phyloP scores from a whole-genome alignment of 164 flowering plant species.

The Magnolia sinica region DNA sequence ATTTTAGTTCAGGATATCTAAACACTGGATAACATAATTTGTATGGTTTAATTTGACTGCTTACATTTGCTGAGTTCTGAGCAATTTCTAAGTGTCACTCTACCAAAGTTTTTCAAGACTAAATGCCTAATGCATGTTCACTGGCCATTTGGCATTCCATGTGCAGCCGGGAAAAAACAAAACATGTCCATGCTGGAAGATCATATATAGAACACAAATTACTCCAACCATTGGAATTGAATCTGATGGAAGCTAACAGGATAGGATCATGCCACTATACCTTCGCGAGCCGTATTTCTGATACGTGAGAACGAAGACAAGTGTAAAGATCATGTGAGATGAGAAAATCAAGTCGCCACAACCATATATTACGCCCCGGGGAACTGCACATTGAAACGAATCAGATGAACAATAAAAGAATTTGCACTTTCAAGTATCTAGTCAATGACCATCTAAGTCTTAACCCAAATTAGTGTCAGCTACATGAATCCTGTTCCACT shows the following conservation, averaged over 20 bases:
- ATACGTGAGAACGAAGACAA: slow-evolving; percentile 86
- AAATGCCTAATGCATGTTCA: too few species aligned
- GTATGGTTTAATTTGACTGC: neutral
- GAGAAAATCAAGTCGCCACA: slow-evolving; percentile 99
- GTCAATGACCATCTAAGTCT: neutral
- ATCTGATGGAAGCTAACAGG: too few species aligned
- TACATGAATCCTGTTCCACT: neutral
- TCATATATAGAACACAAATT: too few species aligned
- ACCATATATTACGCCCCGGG: slow-evolving; percentile 81
- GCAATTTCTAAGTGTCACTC: neutral
- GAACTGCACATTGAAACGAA: slow-evolving; percentile 56
- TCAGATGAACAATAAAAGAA: neutral
- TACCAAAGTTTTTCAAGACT: neutral
- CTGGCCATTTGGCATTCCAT: neutral
- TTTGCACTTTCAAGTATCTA: neutral
- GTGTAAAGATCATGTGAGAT: slow-evolving; percentile 97
- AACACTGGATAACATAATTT: too few species aligned
- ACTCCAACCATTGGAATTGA: neutral
- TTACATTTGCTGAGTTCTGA: neutral
- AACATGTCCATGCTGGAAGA: neutral
- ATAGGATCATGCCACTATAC: slow-evolving; percentile 29
- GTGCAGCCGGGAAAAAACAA: neutral
- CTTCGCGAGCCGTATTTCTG: slow-evolving; percentile 88
- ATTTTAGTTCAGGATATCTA: neutral
- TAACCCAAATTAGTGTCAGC: too few species aligned